Conservation (phyloP, 1,284 basidiomycete species). For the Cryptococcus sp. region DNA sequence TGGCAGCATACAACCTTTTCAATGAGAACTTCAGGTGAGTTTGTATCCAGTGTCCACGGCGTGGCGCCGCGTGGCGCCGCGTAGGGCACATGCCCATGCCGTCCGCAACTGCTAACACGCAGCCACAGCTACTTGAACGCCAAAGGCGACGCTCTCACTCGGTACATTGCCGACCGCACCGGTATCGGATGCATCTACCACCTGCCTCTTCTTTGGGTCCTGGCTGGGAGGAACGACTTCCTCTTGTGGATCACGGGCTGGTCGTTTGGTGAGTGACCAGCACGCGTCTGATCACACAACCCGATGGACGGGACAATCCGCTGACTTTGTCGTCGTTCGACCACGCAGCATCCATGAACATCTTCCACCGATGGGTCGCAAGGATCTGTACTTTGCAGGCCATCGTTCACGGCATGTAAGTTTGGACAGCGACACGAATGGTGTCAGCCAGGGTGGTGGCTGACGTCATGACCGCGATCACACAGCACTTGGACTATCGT, state of each 20-base stretch:
- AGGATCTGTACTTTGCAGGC: slow-evolving; percentile 24
- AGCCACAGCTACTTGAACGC: slow-evolving; percentile 6
- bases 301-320: too few species aligned
- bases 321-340: too few species aligned
- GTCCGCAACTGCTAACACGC: neutral
- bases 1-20: slow-evolving; percentile 58
- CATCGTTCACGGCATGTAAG: slow-evolving; percentile 27
- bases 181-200: slow-evolving; percentile 35
- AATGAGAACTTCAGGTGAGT: slow-evolving; percentile 23
- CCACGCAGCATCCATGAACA: slow-evolving; percentile 11
- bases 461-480: neutral
- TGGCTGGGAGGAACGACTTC: slow-evolving; percentile 33
- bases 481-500: slow-evolving; percentile 17
- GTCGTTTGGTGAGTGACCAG: slow-evolving; percentile 19
- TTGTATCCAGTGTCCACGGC: too few species aligned
- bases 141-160: slow-evolving; percentile 13
- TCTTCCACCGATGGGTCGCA: slow-evolving; percentile 38
- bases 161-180: slow-evolving; percentile 28
- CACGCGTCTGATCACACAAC: too few species aligned
- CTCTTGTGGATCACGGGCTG: slow-evolving; percentile 37
- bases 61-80: too few species aligned
- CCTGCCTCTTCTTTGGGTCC: slow-evolving; percentile 26
- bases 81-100: neutral
- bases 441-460: too few species aligned
- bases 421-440: neutral